phyloP scores from a whole-genome alignment of 768 basidiomycete genomes.

The Termitomyces sp. region DNA sequence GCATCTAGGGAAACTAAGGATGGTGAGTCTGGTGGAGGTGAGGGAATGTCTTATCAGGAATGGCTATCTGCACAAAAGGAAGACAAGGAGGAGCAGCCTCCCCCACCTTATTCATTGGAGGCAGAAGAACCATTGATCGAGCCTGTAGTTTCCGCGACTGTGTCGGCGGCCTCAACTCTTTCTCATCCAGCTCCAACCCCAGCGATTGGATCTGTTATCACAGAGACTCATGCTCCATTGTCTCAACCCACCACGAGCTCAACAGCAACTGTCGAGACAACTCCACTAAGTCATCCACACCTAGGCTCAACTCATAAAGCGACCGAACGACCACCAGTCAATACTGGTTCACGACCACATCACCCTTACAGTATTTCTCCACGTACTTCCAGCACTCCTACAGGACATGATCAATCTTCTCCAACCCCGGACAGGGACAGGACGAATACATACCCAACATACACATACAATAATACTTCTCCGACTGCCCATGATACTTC shows the following conservation, averaged over 20 bases:
- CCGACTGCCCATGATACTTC: neutral
- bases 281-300: neutral
- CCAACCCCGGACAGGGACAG: neutral
- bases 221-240: neutral
- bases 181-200: neutral
- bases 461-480: neutral
- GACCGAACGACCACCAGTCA: conserved; percentile 14
- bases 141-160: conserved; percentile 1
- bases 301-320: conserved; percentile 3
- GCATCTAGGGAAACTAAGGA: conserved; percentile 1
- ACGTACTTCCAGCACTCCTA: neutral
- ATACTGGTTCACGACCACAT: conserved; percentile 14
- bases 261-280: neutral
- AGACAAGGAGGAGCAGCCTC: conserved; percentile 51
- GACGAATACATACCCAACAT: conserved; percentile 1
- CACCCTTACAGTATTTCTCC: conserved; percentile 5
- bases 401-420: neutral
- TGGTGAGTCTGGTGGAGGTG: conserved; percentile 14
- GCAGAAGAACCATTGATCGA: conserved; percentile 26
- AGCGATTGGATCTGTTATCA: neutral
- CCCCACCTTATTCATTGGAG: conserved; percentile 67
- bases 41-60: conserved; percentile 37
- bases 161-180: conserved; percentile 6
- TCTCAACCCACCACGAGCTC: neutral
- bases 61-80: conserved; percentile 46